Base-by-base conservation (phyloP, 2,329 filamentous ascomycete genomes). In the Rhinocladiella mackenziei region DNA sequence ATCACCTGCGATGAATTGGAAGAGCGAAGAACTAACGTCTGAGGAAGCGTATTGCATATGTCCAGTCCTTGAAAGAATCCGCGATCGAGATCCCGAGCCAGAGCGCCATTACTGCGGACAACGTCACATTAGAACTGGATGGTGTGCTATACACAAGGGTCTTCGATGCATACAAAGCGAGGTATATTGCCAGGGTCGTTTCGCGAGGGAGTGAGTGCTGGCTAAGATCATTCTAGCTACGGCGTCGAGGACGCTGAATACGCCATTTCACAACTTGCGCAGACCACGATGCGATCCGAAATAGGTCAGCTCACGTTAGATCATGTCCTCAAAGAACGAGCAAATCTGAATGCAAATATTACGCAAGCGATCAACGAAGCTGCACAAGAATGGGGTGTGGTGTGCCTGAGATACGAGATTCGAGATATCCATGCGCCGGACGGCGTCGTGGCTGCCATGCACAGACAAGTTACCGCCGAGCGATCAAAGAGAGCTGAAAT, bases 301-400 rank as follows among this genome's bases (percentile, higher is more conserved):
- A 98, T 98, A 60, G 92, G 92, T 54, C 92, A 97, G 67, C 77
- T 98, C 48, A 86, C 88, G 1, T 84, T 98, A 58, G 92, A 98
- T 68, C 91, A 98, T 69, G 92, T 98, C 32, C 78, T 98, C 46
- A 97, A 97, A 66, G 92, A 98, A 75, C 88, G 92, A 54, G 88
- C 89, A 2, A 87, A 89, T 14, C 82, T 98, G 56, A 98, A 98
- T 74, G 89, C 81, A 55, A 97, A 98, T 71, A 98, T 98, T 64
- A 97, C 92, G n/a, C 84, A 87, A 45, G 91, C 92, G 31, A 97
- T 98, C 76, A 98, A 98, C 66, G 91, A 97, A 66, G 92, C 92
- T 1, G 91, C 92, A 3, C 84, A 94, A 60, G 91, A 91, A 41
- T 98, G 92, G 92, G 92, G 92, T 48, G 88, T 98, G 14, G 87